Percentiles rank a stretch among this genome's conserved stretches.
These are phyloP conservation scores for Choiromyces venosus DNA, from an alignment of 495 filamentous ascomycete genomes.

Conservation along the genomic window DNA sequence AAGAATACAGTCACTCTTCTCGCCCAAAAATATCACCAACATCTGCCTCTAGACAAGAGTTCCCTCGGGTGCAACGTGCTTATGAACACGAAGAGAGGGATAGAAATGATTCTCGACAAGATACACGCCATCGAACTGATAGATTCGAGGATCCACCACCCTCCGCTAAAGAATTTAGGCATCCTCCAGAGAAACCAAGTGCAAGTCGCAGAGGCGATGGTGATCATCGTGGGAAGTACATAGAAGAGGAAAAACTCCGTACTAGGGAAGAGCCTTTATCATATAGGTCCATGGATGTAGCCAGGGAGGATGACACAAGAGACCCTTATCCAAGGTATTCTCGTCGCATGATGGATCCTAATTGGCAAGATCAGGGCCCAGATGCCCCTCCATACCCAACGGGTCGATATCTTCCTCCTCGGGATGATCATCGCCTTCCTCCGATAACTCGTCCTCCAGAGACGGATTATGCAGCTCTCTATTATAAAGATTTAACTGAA, in stretches of 20 bases:
- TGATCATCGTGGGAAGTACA: constrained; percentile 33
- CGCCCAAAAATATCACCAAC: constrained; percentile 33
- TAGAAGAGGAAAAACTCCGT: constrained; percentile 33
- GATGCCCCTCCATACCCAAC: constrained; percentile 29
- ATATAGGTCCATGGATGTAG: constrained; percentile 32
- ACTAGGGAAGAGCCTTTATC: constrained; percentile 30
- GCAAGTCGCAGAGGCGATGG: constrained; percentile 29
- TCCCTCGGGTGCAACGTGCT: constrained; percentile 30
- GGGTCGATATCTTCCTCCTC: constrained; percentile 36
- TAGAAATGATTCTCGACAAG: constrained; percentile 35
- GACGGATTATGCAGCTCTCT: constrained; percentile 40
- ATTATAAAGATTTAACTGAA: constrained; percentile 52
- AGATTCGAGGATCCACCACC: constrained; percentile 32
- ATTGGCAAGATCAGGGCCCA: constrained; percentile 23
- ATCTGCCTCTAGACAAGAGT: constrained; percentile 32
- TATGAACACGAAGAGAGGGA: constrained; percentile 41
- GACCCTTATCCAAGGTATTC: constrained; percentile 36
- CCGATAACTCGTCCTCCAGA: constrained; percentile 33
- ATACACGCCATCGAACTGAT: constrained; percentile 26
- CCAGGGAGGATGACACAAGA: constrained; percentile 29
- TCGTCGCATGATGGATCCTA: constrained; percentile 21
- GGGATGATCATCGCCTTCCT: constrained; percentile 37
- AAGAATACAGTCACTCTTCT: constrained; percentile 28
- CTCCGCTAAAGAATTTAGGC: constrained; percentile 37
- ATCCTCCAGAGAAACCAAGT: constrained; percentile 33